Evolutionary conservation across 306 rosid species (phyloP), one percentile per base, ranked within the genome.

Genomic region (Inga laurina): DNA sequence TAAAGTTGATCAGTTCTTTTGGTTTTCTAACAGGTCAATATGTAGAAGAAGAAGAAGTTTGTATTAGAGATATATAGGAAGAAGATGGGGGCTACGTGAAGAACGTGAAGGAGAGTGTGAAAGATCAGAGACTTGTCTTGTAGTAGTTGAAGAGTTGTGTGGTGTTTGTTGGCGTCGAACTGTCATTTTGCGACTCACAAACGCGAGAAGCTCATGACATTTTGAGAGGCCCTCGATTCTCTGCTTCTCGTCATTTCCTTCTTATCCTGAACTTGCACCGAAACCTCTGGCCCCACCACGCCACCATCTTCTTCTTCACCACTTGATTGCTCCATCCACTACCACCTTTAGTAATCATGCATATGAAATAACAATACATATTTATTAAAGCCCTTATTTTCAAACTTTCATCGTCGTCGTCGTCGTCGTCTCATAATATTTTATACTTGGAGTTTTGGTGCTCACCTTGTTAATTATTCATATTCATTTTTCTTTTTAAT

Each of bases 141-240:
- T 74, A 5, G 64, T 79, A 10, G 52, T 65, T 66, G 80, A 51
- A 45, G 68, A 24, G 48, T 18, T 61, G 48, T 67, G 74, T 30
- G 64, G 59, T 66, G 67, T 52, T 18, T 52, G 7, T 65, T 32
- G 37, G 84, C 48, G 82, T 71, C 82, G 52, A 72, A 81, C 86
- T 84, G 90, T 86, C 89, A 80, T 83, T 88, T 87, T 88, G 78
- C 88, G 84, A 81, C 75, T 81, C 7, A 24, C 9, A 67, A 24
- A 24, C 12, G 91, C 95, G 73, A 86, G 95, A 91, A 89, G 81
- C 95, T 86, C 95, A 91, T 91, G 95, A 91, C 84, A 79, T 41
- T 72, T 65, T 77, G 80, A 76, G 52, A 78, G 61, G 69, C 49
- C 1, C 66, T 59, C 34, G 59, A 64, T 78, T 76, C 75, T 74